Evolutionary conservation across 352 stramenopile species (phyloP).

Genomic region (Phytophthora palmivora): DNA sequence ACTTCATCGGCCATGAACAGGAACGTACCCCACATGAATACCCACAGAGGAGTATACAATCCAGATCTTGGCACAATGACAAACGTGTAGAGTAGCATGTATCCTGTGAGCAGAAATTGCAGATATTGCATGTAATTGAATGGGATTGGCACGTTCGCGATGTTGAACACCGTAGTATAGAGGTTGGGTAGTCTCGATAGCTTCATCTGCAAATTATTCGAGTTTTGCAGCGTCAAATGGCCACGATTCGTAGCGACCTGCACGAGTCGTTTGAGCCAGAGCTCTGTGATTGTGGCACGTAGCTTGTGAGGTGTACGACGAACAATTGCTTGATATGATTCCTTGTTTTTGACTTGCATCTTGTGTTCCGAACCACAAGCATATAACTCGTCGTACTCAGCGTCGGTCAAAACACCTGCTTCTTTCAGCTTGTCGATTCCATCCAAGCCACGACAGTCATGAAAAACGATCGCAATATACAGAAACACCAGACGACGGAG

Average conservation of each 20-base stretch:
- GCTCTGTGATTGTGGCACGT: constrained; percentile 76
- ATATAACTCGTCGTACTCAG: constrained; percentile 77
- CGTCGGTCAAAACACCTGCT: constrained; percentile 60
- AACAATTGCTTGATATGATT: constrained; percentile 64
- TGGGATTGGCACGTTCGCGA: constrained; percentile 85
- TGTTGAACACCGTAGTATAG: constrained; percentile 87
- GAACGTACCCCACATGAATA: constrained; percentile 84
- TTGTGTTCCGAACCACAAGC: constrained; percentile 69
- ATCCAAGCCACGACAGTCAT: constrained; percentile 74
- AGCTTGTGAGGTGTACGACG: constrained; percentile 76
- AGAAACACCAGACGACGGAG: constrained; percentile 80
- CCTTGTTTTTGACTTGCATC: constrained; percentile 39
- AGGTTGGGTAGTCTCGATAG: constrained; percentile 73
- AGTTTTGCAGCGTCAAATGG: constrained; percentile 63
- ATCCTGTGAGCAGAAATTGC: constrained; percentile 68
- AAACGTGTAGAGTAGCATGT: constrained; percentile 87
- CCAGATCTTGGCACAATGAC: constrained; percentile 82
- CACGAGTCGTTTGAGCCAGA: constrained; percentile 82
- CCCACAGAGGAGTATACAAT: constrained; percentile 80
- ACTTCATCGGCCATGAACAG: constrained; percentile 86
- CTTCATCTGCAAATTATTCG: constrained; percentile 69
- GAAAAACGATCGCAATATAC: constrained; percentile 87
- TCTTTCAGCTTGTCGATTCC: constrained; percentile 73
- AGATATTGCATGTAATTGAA: constrained; percentile 91
- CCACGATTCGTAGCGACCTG: constrained; percentile 68